Evolutionary conservation across 148 eudicot species (phyloP), one percentile per base, ranked within the genome.

Genomic region (Chenopodium suecicum): DNA sequence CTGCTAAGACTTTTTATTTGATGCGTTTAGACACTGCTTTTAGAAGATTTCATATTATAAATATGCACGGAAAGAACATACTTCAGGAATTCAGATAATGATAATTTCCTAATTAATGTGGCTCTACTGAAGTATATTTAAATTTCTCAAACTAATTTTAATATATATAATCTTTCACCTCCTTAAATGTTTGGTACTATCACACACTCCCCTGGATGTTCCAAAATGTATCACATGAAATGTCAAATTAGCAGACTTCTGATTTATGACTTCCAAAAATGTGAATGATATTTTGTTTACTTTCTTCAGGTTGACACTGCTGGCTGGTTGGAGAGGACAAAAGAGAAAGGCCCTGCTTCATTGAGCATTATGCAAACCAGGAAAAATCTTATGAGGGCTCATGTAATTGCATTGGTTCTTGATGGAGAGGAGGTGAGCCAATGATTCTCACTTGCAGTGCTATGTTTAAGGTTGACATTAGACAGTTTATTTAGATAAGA

Each of bases 351-450:
- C 37, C 91, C 99, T 82, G 75, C 97, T 77, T 92, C 98, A 70
- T 84, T 97, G 88, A 97, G 99, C 85, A 85, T 97, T 78, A 86
- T 97, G 94, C 99, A 97, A 88, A 91, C 99, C 69, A 90, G 92
- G 75, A 97, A 97, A 88, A 92, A 97, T 86, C 97, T 97, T 56
- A 90, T 94, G 99, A 88, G 99, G 86, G 99, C 99, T 79, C 99
- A 97, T 82, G 87, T 97, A 29, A 84, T 97, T 88, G 99, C 93
- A 78, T 85, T 97, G 84, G 95, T 97, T 79, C 98, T 97, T 81
- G 99, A 97, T 84, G 99, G 90, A 25, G 98, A 94, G 82, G 98
- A 92, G 99, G 98, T 93, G 75, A 34, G 86, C 72, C n/a, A 14
- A 70, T 48, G 9, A 76, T 9, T 82, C 47, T 44, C 20, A 25